Percentiles rank a stretch among this genome's conserved stretches.
phyloP scores from a whole-genome alignment of 768 basidiomycete genomes.

The Calvatia gigantea region DNA sequence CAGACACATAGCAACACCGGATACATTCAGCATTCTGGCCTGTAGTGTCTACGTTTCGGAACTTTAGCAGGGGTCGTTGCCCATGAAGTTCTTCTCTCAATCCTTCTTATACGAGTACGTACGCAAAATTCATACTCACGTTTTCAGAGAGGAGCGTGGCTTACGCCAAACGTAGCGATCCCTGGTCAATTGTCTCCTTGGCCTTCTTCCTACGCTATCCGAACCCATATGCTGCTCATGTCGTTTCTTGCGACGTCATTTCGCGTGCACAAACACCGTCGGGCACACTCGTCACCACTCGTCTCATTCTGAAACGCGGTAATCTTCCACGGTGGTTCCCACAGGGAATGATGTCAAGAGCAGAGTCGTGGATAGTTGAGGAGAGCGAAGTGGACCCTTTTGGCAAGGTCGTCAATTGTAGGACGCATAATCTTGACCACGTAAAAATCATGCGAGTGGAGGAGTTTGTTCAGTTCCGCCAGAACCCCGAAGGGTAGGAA shows the following conservation, averaged over 20 bases:
- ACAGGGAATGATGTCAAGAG: conserved; percentile 73
- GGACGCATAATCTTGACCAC: conserved; percentile 89
- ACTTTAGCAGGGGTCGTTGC: conserved; percentile 26
- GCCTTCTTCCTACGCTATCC: conserved; percentile 96
- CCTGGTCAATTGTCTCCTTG: conserved; percentile 89
- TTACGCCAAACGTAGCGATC: conserved; percentile 57
- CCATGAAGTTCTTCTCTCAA: conserved; percentile 57
- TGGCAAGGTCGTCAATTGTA: conserved; percentile 70
- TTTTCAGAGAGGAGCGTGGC: conserved; percentile 9
- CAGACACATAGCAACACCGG: conserved; percentile 2
- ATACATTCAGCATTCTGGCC: neutral
- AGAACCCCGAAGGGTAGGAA: conserved; percentile 66
- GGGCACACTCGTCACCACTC: conserved; percentile 79
- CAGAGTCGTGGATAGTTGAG: conserved; percentile 94
- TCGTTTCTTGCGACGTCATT: conserved; percentile 94
- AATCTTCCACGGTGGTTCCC: conserved; percentile 92
- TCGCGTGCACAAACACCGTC: conserved; percentile 70
- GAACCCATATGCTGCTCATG: conserved; percentile 91
- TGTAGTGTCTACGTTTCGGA: neutral
- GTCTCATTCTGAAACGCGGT: conserved; percentile 90
- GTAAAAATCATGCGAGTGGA: conserved; percentile 92
- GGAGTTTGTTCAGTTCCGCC: conserved; percentile 72
- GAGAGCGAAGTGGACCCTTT: conserved; percentile 91
- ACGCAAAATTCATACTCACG: neutral
- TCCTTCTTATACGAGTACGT: conserved; percentile 54